phyloP scores from a whole-genome alignment of 306 rosid species.

The Dicorynia guianensis region DNA sequence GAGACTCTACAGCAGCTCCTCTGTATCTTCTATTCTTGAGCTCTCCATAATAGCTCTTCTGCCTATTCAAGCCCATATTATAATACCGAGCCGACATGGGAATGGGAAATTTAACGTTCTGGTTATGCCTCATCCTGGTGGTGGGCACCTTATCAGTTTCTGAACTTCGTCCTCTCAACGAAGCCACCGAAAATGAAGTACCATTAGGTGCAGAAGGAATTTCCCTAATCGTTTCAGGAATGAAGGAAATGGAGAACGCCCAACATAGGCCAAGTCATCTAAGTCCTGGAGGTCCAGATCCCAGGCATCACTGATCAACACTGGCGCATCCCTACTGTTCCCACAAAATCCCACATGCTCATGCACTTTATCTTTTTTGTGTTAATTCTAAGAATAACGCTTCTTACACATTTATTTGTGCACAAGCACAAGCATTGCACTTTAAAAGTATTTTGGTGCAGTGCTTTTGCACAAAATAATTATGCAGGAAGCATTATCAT shows the following conservation, averaged over 20 bases:
- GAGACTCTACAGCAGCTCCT: neutral
- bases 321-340: neutral
- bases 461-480: too few relatives aligned
- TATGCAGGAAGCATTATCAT: too few relatives aligned
- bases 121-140: slow-evolving; percentile 29
- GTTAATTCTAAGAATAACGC: neutral
- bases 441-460: too few relatives aligned
- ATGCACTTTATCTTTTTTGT: neutral
- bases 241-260: slow-evolving; percentile 7
- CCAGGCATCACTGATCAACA: slow-evolving; percentile 34
- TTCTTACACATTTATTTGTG: too few relatives aligned
- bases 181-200: neutral
- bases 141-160: neutral
- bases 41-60: neutral
- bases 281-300: slow-evolving; percentile 42
- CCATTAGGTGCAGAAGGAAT: slow-evolving; percentile 5
- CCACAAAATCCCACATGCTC: neutral
- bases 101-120: slow-evolving; percentile 32
- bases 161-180: slow-evolving; percentile 31
- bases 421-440: too few relatives aligned
- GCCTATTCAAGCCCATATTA: neutral
- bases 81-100: neutral
- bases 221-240: neutral
- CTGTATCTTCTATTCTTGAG: neutral
- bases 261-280: neutral